Percentiles rank a stretch among this genome's conserved stretches.
phyloP scores from a whole-genome alignment of 2,329 filamentous ascomycete genomes.

The Didymosphaeria variabile region DNA sequence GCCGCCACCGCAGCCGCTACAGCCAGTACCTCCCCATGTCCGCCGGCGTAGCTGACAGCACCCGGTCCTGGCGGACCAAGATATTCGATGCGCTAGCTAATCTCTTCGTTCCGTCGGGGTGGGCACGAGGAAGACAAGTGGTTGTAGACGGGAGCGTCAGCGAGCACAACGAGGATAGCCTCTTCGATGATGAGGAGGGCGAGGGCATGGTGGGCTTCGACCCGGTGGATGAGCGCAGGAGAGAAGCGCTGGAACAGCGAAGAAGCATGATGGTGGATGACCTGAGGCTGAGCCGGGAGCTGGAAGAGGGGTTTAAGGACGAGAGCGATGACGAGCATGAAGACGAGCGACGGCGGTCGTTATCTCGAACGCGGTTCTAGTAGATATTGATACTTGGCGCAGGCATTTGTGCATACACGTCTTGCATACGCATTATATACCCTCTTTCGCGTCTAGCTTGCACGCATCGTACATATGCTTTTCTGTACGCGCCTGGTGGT shows the following conservation, averaged over 20 bases:
- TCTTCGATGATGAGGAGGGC: constrained; percentile 57
- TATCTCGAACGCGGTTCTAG: constrained; percentile 21
- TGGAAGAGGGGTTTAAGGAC: constrained; percentile 79
- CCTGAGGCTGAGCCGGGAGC: constrained; percentile 76
- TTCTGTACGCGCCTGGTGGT: too few species aligned
- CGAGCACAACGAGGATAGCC: constrained; percentile 47
- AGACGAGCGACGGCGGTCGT: constrained; percentile 32
- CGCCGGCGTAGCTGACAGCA: constrained; percentile 25
- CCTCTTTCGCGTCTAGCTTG: not conserved
- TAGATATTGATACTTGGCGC: not conserved
- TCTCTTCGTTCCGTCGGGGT: constrained; percentile 45
- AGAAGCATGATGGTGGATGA: constrained; percentile 58
- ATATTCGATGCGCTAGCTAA: constrained; percentile 46
- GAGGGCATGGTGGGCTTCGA: constrained; percentile 59
- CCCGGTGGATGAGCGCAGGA: constrained; percentile 44
- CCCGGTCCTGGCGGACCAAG: constrained; percentile 42
- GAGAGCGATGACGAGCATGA: constrained; percentile 71
- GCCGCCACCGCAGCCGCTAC: constrained; percentile 56
- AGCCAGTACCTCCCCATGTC: constrained; percentile 55
- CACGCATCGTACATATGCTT: too few species aligned
- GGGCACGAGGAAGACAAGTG: constrained; percentile 30
- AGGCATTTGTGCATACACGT: constrained; percentile 1
- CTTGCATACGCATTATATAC: constrained; percentile 2
- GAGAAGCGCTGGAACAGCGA: constrained; percentile 51
- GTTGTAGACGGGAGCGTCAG: constrained; percentile 42